Conservation (phyloP, 371 early-diverging fungal genomes). For the Rhizoclosmatium hyalinum region DNA sequence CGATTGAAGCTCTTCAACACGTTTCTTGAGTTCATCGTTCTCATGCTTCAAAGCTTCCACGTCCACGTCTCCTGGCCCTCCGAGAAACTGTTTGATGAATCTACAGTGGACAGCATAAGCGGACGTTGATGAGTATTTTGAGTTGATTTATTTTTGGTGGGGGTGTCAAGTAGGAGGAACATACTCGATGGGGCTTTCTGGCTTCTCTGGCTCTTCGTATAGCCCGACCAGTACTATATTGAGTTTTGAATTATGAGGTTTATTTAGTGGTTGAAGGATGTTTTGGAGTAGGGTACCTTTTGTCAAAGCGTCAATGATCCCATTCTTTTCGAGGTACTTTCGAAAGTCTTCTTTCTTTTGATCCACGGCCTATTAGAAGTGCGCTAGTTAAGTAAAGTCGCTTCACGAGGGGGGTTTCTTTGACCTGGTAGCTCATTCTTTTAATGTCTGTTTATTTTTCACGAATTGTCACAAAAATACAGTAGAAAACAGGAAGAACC, state of each 20-base stretch:
- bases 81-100: conserved; percentile 62
- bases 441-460: neutral
- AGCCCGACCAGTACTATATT: conserved; percentile 59
- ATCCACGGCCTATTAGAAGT: conserved; percentile 50
- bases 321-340: conserved; percentile 65
- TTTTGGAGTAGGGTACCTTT: conserved; percentile 46
- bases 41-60: conserved; percentile 57
- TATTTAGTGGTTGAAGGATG: neutral
- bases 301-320: conserved; percentile 64
- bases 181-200: conserved; percentile 61
- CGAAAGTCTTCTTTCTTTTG: conserved; percentile 69
- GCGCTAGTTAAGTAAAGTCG: neutral
- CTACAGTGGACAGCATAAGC: conserved; percentile 19
- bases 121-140: neutral
- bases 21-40: conserved; percentile 56
- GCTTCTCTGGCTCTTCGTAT: conserved; percentile 68
- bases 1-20: conserved; percentile 56
- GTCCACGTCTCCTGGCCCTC: conserved; percentile 59
- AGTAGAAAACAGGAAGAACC: no score
- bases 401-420: neutral
- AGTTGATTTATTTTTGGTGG: neutral
- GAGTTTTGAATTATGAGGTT: neutral
- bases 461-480: neutral
- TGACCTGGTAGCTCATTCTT: neutral
- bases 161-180: neutral